Evolutionary conservation across 2,329 filamentous ascomycete genomes (phyloP).

Genomic region (Coniella vitis): DNA sequence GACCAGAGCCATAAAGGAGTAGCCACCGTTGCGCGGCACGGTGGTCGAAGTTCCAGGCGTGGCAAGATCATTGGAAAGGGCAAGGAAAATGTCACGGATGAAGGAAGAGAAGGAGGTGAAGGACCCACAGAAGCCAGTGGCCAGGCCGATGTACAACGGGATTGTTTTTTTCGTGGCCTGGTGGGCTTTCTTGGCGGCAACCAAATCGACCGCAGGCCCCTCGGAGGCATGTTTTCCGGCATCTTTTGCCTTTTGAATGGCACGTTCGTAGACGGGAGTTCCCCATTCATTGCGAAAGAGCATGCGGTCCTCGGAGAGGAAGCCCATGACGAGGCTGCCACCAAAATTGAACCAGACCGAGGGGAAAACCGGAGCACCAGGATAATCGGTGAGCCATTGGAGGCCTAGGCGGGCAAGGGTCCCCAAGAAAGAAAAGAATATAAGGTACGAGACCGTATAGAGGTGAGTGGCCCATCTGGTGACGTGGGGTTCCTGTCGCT

Average conservation of each 20-base stretch:
- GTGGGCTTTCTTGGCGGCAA: constrained; percentile 49
- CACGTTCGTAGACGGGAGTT: constrained; percentile 31
- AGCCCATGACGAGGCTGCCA: constrained; percentile 78
- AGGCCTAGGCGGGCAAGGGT: constrained; percentile 78
- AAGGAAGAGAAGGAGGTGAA: constrained; percentile 84
- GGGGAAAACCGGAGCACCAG: constrained; percentile 67
- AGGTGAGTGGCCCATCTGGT: constrained; percentile 50
- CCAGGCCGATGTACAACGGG: constrained; percentile 69
- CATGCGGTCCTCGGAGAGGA: constrained; percentile 70
- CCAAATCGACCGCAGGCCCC: constrained; percentile 27
- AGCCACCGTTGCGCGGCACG: constrained; percentile 58
- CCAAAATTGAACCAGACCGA: constrained; percentile 84
- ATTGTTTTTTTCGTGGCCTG: constrained; percentile 72
- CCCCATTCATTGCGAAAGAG: constrained; percentile 68
- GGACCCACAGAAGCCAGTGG: constrained; percentile 67
- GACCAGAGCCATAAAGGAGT: constrained; percentile 75
- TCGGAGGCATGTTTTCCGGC: constrained; percentile 31
- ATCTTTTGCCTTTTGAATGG: constrained; percentile 27
- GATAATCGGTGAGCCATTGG: constrained; percentile 72
- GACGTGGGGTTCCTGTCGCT: constrained; percentile 18
- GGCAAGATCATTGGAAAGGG: constrained; percentile 66
- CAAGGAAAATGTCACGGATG: constrained; percentile 72
- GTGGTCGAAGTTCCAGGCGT: constrained; percentile 30
- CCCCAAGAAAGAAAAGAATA: constrained; percentile 79
- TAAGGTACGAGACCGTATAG: constrained; percentile 73